Evolutionary conservation across 495 filamentous ascomycete species (phyloP).

Genomic region (Tricharina praecox): DNA sequence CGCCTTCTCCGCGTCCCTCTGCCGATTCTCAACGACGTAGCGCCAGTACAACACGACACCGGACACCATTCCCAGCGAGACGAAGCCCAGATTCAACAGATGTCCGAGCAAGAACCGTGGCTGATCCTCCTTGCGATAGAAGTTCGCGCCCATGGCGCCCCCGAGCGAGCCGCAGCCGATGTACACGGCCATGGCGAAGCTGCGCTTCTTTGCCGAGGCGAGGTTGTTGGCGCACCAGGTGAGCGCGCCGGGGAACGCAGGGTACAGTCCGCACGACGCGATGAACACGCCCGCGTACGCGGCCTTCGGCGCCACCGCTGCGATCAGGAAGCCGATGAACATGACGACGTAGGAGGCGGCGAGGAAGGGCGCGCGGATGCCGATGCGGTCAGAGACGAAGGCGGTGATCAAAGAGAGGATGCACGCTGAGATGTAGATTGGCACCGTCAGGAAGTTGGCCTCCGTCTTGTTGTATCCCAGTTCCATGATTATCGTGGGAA

Average conservation of each 20-base stretch:
- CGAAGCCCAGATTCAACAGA: slow-evolving; percentile 50
- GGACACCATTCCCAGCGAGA: slow-evolving; percentile 43
- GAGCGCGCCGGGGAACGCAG: slow-evolving; percentile 48
- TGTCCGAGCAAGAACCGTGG: slow-evolving; percentile 55
- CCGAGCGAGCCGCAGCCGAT: slow-evolving; percentile 60
- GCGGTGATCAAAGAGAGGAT: slow-evolving; percentile 15
- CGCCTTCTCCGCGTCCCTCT: slow-evolving; percentile 30
- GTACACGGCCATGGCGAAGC: slow-evolving; percentile 56
- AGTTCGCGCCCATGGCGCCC: slow-evolving; percentile 60
- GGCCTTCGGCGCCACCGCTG: slow-evolving; percentile 14
- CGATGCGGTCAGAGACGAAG: slow-evolving; percentile 15
- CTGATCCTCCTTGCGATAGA: slow-evolving; percentile 48
- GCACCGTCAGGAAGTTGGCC: slow-evolving; percentile 48
- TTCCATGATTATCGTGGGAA: slow-evolving; percentile 43
- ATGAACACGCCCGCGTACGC: slow-evolving; percentile 63
- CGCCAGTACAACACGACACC: slow-evolving; percentile 37
- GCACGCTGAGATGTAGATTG: slow-evolving; percentile 22
- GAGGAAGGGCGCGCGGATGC: slow-evolving; percentile 15
- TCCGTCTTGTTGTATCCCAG: slow-evolving; percentile 45
- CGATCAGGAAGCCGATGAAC: slow-evolving; percentile 20
- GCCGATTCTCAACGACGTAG: slow-evolving; percentile 37
- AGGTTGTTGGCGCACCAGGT: slow-evolving; percentile 60
- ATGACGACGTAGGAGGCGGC: slow-evolving; percentile 9
- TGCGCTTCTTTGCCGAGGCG: slow-evolving; percentile 51
- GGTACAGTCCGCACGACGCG: slow-evolving; percentile 46